Conservation (phyloP, 148 eudicot species). For the Nepenthes gracilis region DNA sequence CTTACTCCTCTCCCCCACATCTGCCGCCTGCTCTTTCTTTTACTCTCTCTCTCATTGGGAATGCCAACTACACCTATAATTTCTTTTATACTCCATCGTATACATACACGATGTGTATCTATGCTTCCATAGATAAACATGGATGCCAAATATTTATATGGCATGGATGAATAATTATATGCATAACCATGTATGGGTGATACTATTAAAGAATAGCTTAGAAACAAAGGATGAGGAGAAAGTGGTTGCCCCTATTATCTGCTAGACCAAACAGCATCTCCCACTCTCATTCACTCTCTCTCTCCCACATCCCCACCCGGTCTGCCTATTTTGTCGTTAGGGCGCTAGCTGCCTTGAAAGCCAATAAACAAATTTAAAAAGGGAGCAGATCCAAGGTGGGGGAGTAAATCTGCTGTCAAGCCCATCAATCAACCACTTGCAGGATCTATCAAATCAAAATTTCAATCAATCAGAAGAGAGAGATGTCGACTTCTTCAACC, state of each 20-base stretch:
- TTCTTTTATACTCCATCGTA: conserved; percentile 4
- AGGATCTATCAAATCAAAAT: conserved; percentile 7
- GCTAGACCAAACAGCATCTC: conserved; percentile 8
- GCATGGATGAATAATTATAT: neutral
- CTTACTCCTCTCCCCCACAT: conserved; percentile 47
- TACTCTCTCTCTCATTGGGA: conserved; percentile 15
- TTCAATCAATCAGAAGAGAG: neutral
- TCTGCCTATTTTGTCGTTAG: neutral
- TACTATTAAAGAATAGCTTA: conserved; percentile 6
- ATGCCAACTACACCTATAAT: conserved; percentile 12
- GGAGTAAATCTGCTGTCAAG: conserved; percentile 22
- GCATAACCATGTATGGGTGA: too few relatives aligned
- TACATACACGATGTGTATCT: conserved; percentile 4
- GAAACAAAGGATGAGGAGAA: neutral
- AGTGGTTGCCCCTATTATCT: conserved; percentile 6
- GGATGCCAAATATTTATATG: neutral
- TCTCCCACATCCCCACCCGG: conserved; percentile 1
- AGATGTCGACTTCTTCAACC: conserved; percentile 52
- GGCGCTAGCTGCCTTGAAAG: neutral
- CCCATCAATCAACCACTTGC: conserved; percentile 23
- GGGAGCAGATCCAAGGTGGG: conserved; percentile 19
- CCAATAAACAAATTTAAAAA: neutral
- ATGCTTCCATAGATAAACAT: conserved; percentile 3
- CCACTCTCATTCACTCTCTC: conserved; percentile 7
- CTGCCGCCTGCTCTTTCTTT: conserved; percentile 26